These are phyloP conservation scores for Heritiera littoralis DNA, from an alignment of 345 rosid species.

Conservation along the genomic window DNA sequence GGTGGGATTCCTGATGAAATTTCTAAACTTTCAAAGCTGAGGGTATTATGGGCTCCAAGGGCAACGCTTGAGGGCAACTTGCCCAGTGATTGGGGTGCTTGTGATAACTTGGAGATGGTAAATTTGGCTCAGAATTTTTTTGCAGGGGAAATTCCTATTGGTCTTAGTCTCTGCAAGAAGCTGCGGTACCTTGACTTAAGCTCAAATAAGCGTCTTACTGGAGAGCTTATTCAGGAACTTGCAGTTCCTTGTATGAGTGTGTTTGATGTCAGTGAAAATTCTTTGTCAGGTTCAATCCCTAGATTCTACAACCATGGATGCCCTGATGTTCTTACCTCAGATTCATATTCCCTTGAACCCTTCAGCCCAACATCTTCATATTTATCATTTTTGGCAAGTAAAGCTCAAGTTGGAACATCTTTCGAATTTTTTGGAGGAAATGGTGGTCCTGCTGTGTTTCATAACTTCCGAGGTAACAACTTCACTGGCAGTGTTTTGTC, in stretches of 20 bases:
- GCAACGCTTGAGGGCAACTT: constrained; percentile 65
- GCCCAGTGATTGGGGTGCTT: constrained; percentile 67
- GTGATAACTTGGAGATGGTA: constrained; percentile 75
- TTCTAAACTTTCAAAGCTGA: constrained; percentile 62
- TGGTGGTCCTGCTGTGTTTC: constrained; percentile 48
- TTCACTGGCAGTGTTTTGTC: constrained; percentile 62
- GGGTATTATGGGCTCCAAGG: constrained; percentile 85
- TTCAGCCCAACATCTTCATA: constrained; percentile 55
- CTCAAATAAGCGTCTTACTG: constrained; percentile 52
- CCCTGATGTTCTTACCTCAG: constrained; percentile 40
- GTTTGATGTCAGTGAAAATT: constrained; percentile 72
- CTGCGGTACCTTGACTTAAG: constrained; percentile 71
- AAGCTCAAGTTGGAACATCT: constrained; percentile 41
- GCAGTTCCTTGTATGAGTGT: constrained; percentile 78
- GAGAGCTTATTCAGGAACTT: constrained; percentile 56
- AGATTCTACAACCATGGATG: constrained; percentile 48
- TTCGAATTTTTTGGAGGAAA: constrained; percentile 35
- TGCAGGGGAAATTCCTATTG: constrained; percentile 54
- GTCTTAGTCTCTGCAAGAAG: constrained; percentile 60
- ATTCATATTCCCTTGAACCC: constrained; percentile 31
- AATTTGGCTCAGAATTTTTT: constrained; percentile 76
- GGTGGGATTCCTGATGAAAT: constrained; percentile 65
- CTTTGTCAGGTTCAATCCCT: constrained; percentile 69
- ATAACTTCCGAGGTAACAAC: constrained; percentile 71
- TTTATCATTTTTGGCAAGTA: constrained; percentile 48